Evolutionary conservation across 2,329 filamentous ascomycete species (phyloP), one percentile per base, ranked within the genome.

Genomic region (Monilinia aucupariae): DNA sequence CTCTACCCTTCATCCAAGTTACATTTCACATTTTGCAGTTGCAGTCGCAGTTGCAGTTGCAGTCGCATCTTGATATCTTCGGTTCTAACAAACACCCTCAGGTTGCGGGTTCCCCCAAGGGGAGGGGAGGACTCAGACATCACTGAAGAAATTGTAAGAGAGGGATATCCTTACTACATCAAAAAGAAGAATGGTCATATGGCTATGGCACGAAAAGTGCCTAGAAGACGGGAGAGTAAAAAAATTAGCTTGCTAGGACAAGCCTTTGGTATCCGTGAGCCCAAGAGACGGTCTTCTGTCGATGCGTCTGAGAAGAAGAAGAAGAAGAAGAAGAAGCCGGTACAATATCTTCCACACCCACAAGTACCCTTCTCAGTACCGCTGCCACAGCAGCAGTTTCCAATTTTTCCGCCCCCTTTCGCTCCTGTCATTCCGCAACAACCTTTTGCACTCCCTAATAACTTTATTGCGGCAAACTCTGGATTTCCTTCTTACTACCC

Each of bases 261-360:
- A 58, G 30, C 54, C 34, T 58, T 58, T 12, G 54, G 54, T 12
- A 58, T 58, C 12, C 27, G 25, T 17, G 54, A 58, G 13, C 54
- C 54, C 4, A 58, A 47, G 41, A 47, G 27, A 34, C 12, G 5
- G 20, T 2, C 20, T 17, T 12, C 30, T 15, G 5, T 47, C n/a
- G 15, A 58, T 25, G 8, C 20, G 27, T 55, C 22, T 25, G 43
- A 15, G 45, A 48, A 22, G 51, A 55, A 30, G 22, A 51, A 15
- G 15, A 30, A 20, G 48, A 32, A 1, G 27, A 45, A 47, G 53
- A 47, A 47, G 27, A 56, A 37, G 22, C 27, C 30, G 3, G 49
- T 63, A 25, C 59, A 62, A 15, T 68, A 64, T 32, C 39, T 65
- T 10, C 64, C 66, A 8, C 65, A 64, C 34, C 64, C 52, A 58